These are phyloP conservation scores for Salvia splendens DNA, from an alignment of 257 asterid genomes.

Conservation along the genomic window DNA sequence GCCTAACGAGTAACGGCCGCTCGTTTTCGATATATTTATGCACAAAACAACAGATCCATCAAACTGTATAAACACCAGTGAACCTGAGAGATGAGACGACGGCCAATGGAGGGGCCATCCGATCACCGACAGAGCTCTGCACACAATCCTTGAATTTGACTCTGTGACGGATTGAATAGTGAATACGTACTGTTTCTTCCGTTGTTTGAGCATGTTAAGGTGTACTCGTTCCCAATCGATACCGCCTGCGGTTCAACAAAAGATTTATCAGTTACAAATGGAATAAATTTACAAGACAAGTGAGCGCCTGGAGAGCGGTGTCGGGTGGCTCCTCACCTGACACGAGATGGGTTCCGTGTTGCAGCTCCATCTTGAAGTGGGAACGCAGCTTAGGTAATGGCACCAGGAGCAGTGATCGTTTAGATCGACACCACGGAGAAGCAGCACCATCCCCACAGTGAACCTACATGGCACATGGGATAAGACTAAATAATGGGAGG, in stretches of 20 bases:
- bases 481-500: not conserved
- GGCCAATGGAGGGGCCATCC: not conserved
- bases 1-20: not conserved
- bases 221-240: conserved; percentile 56
- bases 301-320: not conserved
- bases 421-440: conserved; percentile 70
- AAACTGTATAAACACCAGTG: conserved; percentile 16
- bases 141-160: conserved; percentile 69
- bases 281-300: not conserved
- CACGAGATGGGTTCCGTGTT: conserved; percentile 59
- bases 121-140: conserved; percentile 67
- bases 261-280: not conserved
- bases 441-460: conserved; percentile 56
- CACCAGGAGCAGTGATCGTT: conserved; percentile 83
- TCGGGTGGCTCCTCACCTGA: conserved; percentile 41
- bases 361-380: conserved; percentile 82
- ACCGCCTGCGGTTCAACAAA: conserved; percentile 50
- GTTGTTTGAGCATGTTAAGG: conserved; percentile 62
- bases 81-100: not conserved
- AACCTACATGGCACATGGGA: conserved; percentile 39
- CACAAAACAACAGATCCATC: conserved; percentile 2
- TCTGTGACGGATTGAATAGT: conserved; percentile 43
- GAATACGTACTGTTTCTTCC: conserved; percentile 48
- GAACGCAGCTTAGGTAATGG: conserved; percentile 79
- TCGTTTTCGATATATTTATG: conserved; percentile 16